Base-by-base conservation (phyloP, 192 early-diverging fungal species). In the Coemansia sp. region DNA sequence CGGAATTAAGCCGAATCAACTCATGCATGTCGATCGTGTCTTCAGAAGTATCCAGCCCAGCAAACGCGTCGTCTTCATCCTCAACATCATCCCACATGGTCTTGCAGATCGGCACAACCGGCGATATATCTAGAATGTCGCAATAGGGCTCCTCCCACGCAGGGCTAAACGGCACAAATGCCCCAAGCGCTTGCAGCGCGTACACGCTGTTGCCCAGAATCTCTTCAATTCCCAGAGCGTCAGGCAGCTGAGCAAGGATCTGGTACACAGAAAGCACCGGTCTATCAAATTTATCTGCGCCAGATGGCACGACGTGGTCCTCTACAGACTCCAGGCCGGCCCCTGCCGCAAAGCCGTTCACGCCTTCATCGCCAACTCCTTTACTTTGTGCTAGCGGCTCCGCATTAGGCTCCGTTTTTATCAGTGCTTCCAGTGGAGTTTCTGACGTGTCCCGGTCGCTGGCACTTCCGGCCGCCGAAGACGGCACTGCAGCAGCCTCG, bases 71-170 rank as follows among this genome's bases (percentile, higher is more conserved):
- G 29, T 55, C 57, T 0, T 55, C 51, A 21, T 62, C 61, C 9
- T 29, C 60, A 3, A 53, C 50, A 56, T 72, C 70, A 4, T 70
- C 59, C 77, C 77, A 80, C 77, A 80, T 80, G 11, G 77, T 71
- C 49, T 71, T 80, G 61, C 77, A 80, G 14, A 80, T 80, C 2
- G 77, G 77, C 10, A 74, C 68, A 12, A 80, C 75, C 6, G 75
- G 75, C 4, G 70, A 78, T 25, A 67, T 67, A 26, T 78, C 75
- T 4, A 78, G 64, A 14, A 78, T 53, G 57, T 78, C 70, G 60
- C 75, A 78, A 53, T 78, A 78, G 21, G 67, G 48, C 48, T 63
- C 66, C 6, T 72, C 70, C 75, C 75, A 78, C 8, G 66, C 67
- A 4, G 75, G 75, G 8, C 45, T 55, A 38, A 66, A 78, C 1